phyloP scores from a whole-genome alignment of 257 asterid species.

The Solanum lycopersicoides region DNA sequence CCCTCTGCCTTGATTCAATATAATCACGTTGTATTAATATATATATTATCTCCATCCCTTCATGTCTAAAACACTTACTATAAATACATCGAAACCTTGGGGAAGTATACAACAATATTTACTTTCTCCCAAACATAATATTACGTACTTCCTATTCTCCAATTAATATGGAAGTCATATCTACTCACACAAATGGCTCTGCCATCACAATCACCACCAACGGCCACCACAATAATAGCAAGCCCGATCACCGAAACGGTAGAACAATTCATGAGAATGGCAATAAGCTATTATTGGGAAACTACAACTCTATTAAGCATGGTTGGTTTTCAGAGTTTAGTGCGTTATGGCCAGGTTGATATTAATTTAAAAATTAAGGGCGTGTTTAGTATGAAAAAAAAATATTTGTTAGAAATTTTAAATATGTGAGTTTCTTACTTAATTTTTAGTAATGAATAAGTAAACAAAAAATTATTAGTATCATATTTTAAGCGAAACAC shows the following conservation, averaged over 20 bases:
- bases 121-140: not conserved
- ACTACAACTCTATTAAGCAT: not conserved
- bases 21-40: too few species aligned
- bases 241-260: not conserved
- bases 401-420: too few species aligned
- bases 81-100: not conserved
- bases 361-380: not conserved
- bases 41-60: not conserved
- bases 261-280: not conserved
- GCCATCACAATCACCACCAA: not conserved
- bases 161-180: not conserved
- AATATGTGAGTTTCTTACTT: too few species aligned
- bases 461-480: too few species aligned
- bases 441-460: too few species aligned
- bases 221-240: not conserved
- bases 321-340: constrained; percentile 5
- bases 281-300: not conserved
- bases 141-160: not conserved
- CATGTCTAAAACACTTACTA: not conserved
- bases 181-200: not conserved
- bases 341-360: not conserved
- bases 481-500: not conserved
- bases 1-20: not conserved
- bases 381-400: too few species aligned
- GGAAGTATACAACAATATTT: not conserved